Conservation (phyloP, 2,329 filamentous ascomycete genomes). For the Colletotrichum brevisporum region DNA sequence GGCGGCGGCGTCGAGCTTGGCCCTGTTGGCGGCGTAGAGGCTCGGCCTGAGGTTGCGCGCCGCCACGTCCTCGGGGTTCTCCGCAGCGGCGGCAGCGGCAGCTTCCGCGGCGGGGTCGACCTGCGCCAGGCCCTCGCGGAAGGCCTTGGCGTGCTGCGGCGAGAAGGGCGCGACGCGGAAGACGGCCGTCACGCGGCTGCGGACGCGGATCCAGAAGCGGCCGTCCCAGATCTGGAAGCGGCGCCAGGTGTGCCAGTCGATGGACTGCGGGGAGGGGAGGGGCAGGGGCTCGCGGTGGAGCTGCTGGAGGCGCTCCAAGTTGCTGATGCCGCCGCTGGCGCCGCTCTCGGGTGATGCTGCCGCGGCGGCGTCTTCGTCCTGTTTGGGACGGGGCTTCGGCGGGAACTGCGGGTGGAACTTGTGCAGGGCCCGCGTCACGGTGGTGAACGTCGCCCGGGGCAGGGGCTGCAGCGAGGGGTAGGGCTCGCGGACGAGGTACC, state of each 20-base stretch:
- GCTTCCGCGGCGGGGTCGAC: conserved; percentile 35
- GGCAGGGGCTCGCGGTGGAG: conserved; percentile 18
- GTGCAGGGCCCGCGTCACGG: background rate
- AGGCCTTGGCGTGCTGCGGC: conserved; percentile 59
- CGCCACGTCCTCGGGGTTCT: background rate
- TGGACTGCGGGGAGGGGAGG: background rate
- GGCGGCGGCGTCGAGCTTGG: background rate
- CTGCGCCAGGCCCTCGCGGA: conserved; percentile 59
- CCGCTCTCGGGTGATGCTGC: too few species aligned
- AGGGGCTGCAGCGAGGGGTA: conserved; percentile 57
- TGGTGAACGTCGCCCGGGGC: conserved; percentile 42
- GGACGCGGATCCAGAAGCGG: conserved; percentile 72
- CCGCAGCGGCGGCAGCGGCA: background rate
- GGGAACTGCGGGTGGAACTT: conserved; percentile 3
- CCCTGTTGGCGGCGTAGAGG: background rate
- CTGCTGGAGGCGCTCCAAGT: conserved; percentile 10
- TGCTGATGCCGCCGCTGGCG: background rate
- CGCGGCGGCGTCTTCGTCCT: background rate
- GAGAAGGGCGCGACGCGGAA: conserved; percentile 63
- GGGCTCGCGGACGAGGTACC: conserved; percentile 63
- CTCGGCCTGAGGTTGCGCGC: background rate
- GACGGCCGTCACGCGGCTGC: conserved; percentile 57
- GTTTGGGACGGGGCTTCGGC: background rate
- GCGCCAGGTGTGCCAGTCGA: conserved; percentile 49
- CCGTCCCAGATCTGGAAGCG: conserved; percentile 68